These are phyloP conservation scores for Lecanicillium sp. DNA, from an alignment of 2,329 filamentous ascomycete genomes.

Conservation along the genomic window DNA sequence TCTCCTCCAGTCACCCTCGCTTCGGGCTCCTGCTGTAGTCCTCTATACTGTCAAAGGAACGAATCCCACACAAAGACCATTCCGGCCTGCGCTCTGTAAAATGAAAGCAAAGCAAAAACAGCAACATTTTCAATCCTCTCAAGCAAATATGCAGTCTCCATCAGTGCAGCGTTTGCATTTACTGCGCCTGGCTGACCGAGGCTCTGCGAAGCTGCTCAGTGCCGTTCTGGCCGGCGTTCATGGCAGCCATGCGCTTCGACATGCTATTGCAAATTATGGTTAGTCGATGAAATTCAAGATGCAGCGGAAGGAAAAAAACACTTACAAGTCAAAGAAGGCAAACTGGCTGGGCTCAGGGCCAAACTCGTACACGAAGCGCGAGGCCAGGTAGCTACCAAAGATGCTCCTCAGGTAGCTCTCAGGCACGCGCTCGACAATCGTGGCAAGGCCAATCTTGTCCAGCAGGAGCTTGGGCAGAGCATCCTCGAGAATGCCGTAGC, in stretches of 20 bases:
- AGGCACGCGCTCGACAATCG: constrained; percentile 78
- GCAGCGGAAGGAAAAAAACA: too few species aligned
- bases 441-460: constrained; percentile 84
- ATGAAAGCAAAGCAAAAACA: neutral
- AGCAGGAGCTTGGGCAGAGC: constrained; percentile 79
- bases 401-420: constrained; percentile 89
- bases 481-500: constrained; percentile 71
- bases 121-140: neutral
- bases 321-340: constrained; percentile 97
- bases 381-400: constrained; percentile 92
- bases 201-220: constrained; percentile 19
- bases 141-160: neutral
- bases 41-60: too few species aligned
- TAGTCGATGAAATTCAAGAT: too few species aligned
- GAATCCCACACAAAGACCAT: neutral
- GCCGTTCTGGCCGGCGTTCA: constrained; percentile 18
- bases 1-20: too few species aligned
- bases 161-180: neutral
- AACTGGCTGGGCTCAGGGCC: constrained; percentile 91
- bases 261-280: too few species aligned
- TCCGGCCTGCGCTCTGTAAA: neutral
- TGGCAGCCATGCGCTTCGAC: constrained; percentile 54
- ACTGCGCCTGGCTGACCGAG: constrained; percentile 14
- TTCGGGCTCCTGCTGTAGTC: too few species aligned
- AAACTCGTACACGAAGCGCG: constrained; percentile 92